These are phyloP conservation scores for Blastomyces silverae DNA, from an alignment of 2,329 filamentous ascomycete species.

Conservation along the genomic window DNA sequence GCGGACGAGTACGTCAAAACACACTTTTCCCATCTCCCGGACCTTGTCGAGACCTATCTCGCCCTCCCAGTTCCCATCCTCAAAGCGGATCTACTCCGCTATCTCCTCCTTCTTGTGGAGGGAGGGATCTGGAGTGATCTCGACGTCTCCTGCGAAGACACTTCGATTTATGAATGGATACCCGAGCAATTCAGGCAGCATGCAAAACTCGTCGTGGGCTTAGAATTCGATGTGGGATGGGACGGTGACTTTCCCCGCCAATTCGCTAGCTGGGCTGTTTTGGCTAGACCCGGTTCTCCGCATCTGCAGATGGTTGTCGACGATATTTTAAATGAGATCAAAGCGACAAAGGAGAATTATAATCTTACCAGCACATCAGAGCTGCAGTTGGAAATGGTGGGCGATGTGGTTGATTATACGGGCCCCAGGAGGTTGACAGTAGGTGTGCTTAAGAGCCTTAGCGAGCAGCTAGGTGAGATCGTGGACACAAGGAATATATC, in stretches of 20 bases:
- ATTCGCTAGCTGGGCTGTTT: not conserved
- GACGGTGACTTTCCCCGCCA: not conserved
- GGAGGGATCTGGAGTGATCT: constrained; percentile 5
- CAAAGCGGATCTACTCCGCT: no score
- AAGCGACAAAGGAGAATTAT: not conserved
- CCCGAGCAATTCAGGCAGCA: not conserved
- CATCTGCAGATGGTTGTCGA: not conserved
- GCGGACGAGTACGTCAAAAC: no score
- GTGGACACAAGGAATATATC: not conserved
- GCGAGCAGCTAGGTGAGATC: not conserved
- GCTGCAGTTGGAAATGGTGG: not conserved
- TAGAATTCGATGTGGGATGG: constrained; percentile 4
- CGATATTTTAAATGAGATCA: not conserved
- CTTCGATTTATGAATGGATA: not conserved
- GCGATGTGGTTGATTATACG: not conserved
- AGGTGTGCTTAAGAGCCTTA: not conserved
- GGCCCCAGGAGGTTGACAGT: not conserved
- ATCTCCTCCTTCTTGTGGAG: no score
- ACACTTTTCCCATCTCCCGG: no score
- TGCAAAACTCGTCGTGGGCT: constrained; percentile 1
- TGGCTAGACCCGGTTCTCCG: not conserved
- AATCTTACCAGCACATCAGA: not conserved
- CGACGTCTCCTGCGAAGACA: constrained; percentile 1
- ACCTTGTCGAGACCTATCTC: no score
- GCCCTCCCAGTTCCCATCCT: no score